Conservation (phyloP, 176 grass and related monocot species). For the Thinopyrum elongatum region DNA sequence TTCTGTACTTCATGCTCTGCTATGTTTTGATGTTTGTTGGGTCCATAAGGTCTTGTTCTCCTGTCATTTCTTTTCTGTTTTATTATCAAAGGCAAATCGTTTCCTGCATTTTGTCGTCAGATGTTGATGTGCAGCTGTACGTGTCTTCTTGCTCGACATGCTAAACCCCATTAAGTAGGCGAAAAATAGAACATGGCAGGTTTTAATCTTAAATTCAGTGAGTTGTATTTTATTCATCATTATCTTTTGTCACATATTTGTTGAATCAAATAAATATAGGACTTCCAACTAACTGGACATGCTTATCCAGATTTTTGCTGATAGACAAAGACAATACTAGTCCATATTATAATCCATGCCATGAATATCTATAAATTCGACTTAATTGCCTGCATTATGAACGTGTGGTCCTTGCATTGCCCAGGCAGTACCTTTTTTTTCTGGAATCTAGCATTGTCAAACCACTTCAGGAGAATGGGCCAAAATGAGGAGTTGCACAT, state of each 20-base stretch:
- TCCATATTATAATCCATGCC: not conserved
- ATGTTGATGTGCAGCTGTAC: not conserved
- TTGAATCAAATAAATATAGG: not conserved
- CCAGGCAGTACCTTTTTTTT: too few relatives aligned
- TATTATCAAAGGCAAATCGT: not conserved
- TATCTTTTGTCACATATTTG: not conserved
- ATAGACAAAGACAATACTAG: not conserved
- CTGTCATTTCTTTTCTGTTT: not conserved
- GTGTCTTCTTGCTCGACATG: not conserved
- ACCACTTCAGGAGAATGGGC: not conserved
- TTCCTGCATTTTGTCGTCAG: not conserved
- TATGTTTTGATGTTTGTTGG: conserved; percentile 7
- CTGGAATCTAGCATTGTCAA: not conserved
- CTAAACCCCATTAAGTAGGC: conserved; percentile 13
- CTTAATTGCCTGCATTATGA: not conserved
- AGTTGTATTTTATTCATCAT: not conserved
- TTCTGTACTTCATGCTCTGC: not conserved
- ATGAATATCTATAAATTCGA: not conserved
- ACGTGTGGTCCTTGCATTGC: not conserved
- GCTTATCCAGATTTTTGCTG: not conserved
- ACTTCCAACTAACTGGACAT: not conserved
- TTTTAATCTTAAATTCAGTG: not conserved
- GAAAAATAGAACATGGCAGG: not conserved
- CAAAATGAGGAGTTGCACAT: too few relatives aligned
- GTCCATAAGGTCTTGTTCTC: not conserved